phyloP scores from a whole-genome alignment of 1,139 yeast genomes.

The Scheffersomyces segobiensis region DNA sequence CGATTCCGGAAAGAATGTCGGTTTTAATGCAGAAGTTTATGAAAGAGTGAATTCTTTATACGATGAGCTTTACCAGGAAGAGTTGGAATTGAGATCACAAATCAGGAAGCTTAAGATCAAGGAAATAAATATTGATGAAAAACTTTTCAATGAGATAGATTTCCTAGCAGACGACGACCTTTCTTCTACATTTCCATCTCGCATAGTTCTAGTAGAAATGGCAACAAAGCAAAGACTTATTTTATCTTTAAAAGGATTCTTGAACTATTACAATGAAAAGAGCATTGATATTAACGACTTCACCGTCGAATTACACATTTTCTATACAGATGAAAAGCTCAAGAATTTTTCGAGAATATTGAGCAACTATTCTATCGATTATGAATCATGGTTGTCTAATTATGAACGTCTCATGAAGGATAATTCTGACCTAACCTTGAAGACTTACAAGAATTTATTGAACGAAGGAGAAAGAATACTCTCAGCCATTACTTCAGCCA shows the following conservation, averaged over 20 bases:
- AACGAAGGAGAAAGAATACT: conserved; percentile 59
- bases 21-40: conserved; percentile 30
- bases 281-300: conserved; percentile 18
- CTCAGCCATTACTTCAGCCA: conserved; percentile 29
- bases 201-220: conserved; percentile 39
- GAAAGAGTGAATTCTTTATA: conserved; percentile 32
- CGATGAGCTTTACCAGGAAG: conserved; percentile 32
- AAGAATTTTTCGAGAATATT: conserved; percentile 33
- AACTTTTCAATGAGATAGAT: conserved; percentile 27
- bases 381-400: conserved; percentile 52
- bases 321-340: conserved; percentile 55
- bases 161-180: conserved; percentile 55
- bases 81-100: conserved; percentile 39
- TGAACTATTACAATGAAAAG: conserved; percentile 22
- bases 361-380: conserved; percentile 41
- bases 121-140: conserved; percentile 38
- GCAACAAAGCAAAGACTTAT: conserved; percentile 29
- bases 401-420: conserved; percentile 43
- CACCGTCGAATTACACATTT: conserved; percentile 45
- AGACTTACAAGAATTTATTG: conserved; percentile 44
- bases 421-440: conserved; percentile 48
- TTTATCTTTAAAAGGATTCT: conserved; percentile 47
- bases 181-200: conserved; percentile 52
- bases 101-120: conserved; percentile 35
- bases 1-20: conserved; percentile 31